Percentiles rank a stretch among this genome's conserved stretches.
Evolutionary conservation across 176 grass and related monocot genomes (phyloP).

Genomic region (Hyparrhenia diplandra): DNA sequence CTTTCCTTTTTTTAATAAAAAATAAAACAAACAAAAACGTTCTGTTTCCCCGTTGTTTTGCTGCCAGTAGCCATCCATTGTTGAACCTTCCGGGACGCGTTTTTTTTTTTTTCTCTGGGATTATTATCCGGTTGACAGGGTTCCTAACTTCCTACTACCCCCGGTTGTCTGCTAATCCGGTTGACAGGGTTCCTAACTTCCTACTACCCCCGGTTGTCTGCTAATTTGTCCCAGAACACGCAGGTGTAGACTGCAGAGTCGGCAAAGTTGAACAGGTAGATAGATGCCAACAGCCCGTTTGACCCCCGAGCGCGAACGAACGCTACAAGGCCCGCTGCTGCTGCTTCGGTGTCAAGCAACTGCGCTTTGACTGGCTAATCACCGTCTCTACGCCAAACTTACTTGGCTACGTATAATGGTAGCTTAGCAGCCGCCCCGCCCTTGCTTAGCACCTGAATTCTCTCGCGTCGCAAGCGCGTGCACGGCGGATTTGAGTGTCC

Average conservation of each 20-base stretch:
- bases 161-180: too few relatives aligned
- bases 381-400: neutral
- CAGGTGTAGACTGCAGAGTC: slow-evolving; percentile 2
- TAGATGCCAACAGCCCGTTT: slow-evolving; percentile 28
- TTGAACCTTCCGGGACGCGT: too few relatives aligned
- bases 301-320: neutral
- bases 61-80: neutral
- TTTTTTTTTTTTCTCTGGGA: neutral
- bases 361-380: neutral
- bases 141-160: too few relatives aligned
- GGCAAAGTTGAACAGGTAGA: slow-evolving; percentile 29
- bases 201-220: too few relatives aligned
- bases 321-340: neutral
- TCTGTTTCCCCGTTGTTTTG: neutral
- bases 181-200: neutral
- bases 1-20: too few relatives aligned
- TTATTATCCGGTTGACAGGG: neutral
- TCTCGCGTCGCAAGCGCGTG: neutral
- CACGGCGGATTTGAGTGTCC: neutral
- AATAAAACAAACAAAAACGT: too few relatives aligned
- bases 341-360: slow-evolving; percentile 6
- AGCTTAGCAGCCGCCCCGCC: neutral
- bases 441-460: too few relatives aligned
- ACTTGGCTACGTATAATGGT: neutral
- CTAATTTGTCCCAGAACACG: neutral